These are phyloP conservation scores for Saturnispora saitoi DNA, from an alignment of 805 yeast species.

Conservation along the genomic window DNA sequence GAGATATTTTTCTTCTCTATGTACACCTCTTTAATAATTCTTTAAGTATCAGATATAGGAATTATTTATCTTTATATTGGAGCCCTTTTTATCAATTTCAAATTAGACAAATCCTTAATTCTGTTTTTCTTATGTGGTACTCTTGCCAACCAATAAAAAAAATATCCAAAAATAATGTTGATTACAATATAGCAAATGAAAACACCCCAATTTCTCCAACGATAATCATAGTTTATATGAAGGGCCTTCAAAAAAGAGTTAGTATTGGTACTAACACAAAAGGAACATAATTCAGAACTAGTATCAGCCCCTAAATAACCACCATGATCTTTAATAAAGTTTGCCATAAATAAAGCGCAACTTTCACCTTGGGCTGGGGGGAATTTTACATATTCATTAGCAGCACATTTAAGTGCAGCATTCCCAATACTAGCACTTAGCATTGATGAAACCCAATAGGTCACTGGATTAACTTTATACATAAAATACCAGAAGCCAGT, in stretches of 20 bases:
- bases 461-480: conserved; percentile 66
- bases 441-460: conserved; percentile 53
- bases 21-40: too few relatives aligned
- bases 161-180: conserved; percentile 28
- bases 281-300: conserved; percentile 46
- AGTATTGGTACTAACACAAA: conserved; percentile 50
- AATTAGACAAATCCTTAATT: conserved; percentile 21
- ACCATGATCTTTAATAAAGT: conserved; percentile 31
- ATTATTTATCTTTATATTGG: too few relatives aligned
- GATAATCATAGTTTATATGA: conserved; percentile 36
- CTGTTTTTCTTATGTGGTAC: conserved; percentile 55
- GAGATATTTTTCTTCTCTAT: too few relatives aligned
- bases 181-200: conserved; percentile 41
- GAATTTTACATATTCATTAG: conserved; percentile 39
- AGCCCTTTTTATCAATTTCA: too few relatives aligned
- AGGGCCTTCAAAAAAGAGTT: conserved; percentile 47
- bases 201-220: conserved; percentile 59
- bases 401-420: conserved; percentile 38
- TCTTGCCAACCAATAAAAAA: conserved; percentile 51
- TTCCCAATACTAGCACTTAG: conserved; percentile 49
- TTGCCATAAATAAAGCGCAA: conserved; percentile 46
- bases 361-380: conserved; percentile 47
- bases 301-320: conserved; percentile 39
- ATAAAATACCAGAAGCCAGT: conserved; percentile 71
- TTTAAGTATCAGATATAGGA: too few relatives aligned